Evolutionary conservation across 2,329 filamentous ascomycete species (phyloP), one percentile per base, ranked within the genome.

Genomic region (Xylaria digitata): DNA sequence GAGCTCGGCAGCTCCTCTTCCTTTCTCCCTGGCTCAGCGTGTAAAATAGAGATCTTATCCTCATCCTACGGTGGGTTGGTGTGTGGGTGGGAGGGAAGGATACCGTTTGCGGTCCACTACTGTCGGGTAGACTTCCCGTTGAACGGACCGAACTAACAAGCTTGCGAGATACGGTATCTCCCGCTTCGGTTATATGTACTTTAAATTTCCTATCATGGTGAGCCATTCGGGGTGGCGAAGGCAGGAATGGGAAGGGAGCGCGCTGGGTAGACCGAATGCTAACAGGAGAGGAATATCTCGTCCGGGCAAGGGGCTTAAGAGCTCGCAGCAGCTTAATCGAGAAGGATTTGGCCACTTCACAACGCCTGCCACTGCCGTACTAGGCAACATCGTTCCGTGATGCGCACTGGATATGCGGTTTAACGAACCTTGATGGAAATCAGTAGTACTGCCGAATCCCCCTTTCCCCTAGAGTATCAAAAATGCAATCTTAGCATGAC

Each of bases 1-100:
- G 8, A 23, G 43, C 43, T 32, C 48, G 30, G 53, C 37, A 19
- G 53, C 37, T 63, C 61, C 53, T 63, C 34, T 52, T 63, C 46
- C 53, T 8, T 37, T 53, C 3, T 13, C 49, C 3, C 6, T 26
- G 26, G 13, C 26, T 19, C 15, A 21, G 21, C 37, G 11, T 55
- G n/a, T 37, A 32, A 26, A 26, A 43, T 48, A 21, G 21, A 30
- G 17, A 42, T 60, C 23, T 32, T 32, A 54, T 40, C 26, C 26
- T 19, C 46, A 34, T 26, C 5, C 17, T 42, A 52, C 37, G 56
- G 48, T 2, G 37, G 26, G 26, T 26, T 26, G 26, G 26, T 26
- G 26, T 26, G 26, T 26, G 26, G 26, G 26, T 26, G 26, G 26
- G 26, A n/a, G 34, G 23, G 43, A 48, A 49, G 57, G 52, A 48